phyloP scores from a whole-genome alignment of 2,329 filamentous ascomycete species.

The Gremmenia infestans region DNA sequence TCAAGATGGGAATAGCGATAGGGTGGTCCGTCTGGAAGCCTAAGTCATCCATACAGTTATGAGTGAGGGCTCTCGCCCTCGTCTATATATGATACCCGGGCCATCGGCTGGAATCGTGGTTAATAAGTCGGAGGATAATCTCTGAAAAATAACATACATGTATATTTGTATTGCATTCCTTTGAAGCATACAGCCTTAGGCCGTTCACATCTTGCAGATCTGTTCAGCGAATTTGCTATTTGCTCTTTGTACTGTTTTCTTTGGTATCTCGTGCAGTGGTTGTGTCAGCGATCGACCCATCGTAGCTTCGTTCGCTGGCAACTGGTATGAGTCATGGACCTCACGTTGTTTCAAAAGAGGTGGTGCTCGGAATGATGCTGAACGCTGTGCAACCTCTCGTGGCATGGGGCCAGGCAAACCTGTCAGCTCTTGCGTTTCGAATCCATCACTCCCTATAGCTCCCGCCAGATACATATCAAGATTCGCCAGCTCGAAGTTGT shows the following conservation, averaged over 20 bases:
- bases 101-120: not conserved
- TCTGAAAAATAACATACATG: not conserved
- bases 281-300: not conserved
- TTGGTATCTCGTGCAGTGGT: not conserved
- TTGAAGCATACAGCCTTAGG: not conserved
- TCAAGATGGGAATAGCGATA: conserved; percentile 53
- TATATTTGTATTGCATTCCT: not conserved
- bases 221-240: not conserved
- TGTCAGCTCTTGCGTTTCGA: not conserved
- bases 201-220: not conserved
- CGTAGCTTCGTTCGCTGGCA: not conserved
- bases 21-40: conserved; percentile 58
- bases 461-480: not conserved
- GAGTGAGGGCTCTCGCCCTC: not conserved
- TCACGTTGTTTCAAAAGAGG: not conserved
- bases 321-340: not conserved
- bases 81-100: not conserved
- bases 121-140: not conserved
- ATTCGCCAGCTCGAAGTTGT: not conserved
- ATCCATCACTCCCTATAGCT: not conserved
- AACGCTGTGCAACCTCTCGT: not conserved
- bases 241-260: not conserved
- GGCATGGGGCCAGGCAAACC: not conserved
- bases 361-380: not conserved
- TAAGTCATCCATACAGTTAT: conserved; percentile 10